Base-by-base conservation (phyloP, 805 yeast genomes). In the Candida easanensis region DNA sequence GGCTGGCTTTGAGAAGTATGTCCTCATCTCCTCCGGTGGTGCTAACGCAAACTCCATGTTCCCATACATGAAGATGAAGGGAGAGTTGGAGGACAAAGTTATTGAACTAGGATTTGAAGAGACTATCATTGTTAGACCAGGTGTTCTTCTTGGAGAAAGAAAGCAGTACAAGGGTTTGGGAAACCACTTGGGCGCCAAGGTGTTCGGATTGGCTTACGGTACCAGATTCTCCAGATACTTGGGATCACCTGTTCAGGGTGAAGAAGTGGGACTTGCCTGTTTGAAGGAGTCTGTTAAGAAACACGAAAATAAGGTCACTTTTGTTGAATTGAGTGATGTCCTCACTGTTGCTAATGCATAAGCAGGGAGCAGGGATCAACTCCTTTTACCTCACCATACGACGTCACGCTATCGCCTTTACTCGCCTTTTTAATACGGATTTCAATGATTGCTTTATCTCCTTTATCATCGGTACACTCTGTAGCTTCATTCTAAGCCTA, bases 41-140 rank as follows among this genome's bases (percentile, higher is more conserved):
- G 88, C 96, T 0, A 69, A 67, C 44, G 54, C 74, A 1, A 51
- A 56, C 27, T 84, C 95, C 0, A 53, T 52, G n/a, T 69, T 86
- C 33, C 73, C 82, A 5, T 89, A 88, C 55, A 42, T 77, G 35
- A 71, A 71, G 51, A 71, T 84, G 63, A 89, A 89, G 60, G 96
- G 95, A 21, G 76, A 80, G 40, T 68, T 85, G 37, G 97, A 89
- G 59, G 74, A 80, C 34, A 88, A 79, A 37, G 66, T 89, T 9
- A 63, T 70, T 34, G 79, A 68, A 0, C 68, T 88, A 44, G 74
- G 71, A 22, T 89, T 88, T 62, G 82, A 80, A 14, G 70, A 79
- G 41, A 79, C 88, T 2, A 75, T 88, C 39, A 83, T 89, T 48
- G 62, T 89, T 43, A 74, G 87, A 55, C 97, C 97, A 0, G 96